Evolutionary conservation across 2,329 filamentous ascomycete species (phyloP).

Genomic region (Talaromyces atroroseus): DNA sequence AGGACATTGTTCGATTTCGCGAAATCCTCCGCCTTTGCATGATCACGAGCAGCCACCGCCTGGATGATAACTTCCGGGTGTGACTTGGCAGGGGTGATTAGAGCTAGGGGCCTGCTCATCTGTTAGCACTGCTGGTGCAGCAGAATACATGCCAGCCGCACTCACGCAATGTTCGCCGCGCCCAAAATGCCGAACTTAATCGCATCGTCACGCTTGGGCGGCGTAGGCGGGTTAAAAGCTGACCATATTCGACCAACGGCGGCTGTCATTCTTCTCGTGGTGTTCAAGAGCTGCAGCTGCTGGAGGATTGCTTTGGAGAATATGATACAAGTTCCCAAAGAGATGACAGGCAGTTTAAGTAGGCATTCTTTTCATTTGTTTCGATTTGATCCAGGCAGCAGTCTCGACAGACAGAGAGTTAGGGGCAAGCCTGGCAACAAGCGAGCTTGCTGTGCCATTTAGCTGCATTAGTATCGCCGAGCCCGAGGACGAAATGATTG

Average conservation of each 20-base stretch:
- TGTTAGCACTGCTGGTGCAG: not conserved
- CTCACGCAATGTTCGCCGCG: slow-evolving; percentile 10
- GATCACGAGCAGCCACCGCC: slow-evolving; percentile 50
- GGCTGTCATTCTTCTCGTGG: not conserved
- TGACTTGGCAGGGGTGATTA: slow-evolving; percentile 45
- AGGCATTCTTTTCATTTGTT: not conserved
- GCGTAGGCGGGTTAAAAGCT: not conserved
- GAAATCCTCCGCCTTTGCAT: slow-evolving; percentile 42
- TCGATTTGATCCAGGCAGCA: not conserved
- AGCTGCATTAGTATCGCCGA: not conserved
- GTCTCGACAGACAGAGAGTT: not conserved
- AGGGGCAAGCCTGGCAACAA: not conserved
- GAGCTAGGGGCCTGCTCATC: slow-evolving; percentile 16
- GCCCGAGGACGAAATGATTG: no score
- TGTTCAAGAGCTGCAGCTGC: not conserved
- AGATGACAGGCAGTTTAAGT: not conserved
- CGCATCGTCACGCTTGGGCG: not conserved
- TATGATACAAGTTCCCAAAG: no score
- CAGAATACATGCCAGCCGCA: not conserved
- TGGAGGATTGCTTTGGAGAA: no score
- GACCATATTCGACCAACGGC: not conserved
- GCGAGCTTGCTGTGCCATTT: not conserved
- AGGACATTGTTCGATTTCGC: slow-evolving; percentile 50
- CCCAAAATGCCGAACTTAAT: slow-evolving; percentile 7
- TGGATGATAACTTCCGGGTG: slow-evolving; percentile 52